Base-by-base conservation (phyloP, 2,329 filamentous ascomycete species). In the Torrubiella hemipterigena region DNA sequence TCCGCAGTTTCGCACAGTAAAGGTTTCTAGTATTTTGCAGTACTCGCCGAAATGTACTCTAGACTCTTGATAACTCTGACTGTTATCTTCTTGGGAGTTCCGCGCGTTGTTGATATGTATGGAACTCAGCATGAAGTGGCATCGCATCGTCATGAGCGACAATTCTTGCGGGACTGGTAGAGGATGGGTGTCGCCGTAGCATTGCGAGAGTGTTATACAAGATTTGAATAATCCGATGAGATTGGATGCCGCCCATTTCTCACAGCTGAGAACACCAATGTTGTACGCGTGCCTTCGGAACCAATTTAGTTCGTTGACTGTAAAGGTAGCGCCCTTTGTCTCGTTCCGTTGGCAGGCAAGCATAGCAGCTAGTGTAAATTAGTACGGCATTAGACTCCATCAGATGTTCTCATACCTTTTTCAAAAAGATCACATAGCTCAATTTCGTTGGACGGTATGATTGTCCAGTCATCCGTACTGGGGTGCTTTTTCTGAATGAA, bases 261-360 rank as follows among this genome's bases (percentile, higher is more conserved):
- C 59, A 2, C 65, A 62, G 41, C 77, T 63, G 37, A 75, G 73
- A 5, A 89, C 54, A 0, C 76, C 77, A 6, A 86, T 51, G 41
- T 91, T 93, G 58, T 93, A 93, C 2, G 80, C 69, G 39, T 82
- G 89, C 39, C 77, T 77, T 22, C 77, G 79, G 49, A 93, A 87
- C 85, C 85, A 93, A 42, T 87, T 69, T 4, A 93, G 61, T 43
- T 94, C 85, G 4, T 63, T 50, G 1, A 65, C 35, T 1, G 67
- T 70, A 46, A 86, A 85, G 22, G 6, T 24, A 11, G 22, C 11
- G 22, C 12, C 12, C 14, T 11, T 24, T 24, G 22, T 12, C 14
- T n/a, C n/a, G n/a, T n/a, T n/a, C n/a, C n/a, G n/a, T n/a, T n/a
- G n/a, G n/a, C n/a, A n/a, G n/a, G n/a, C n/a, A n/a, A n/a, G n/a